These are phyloP conservation scores for Starmerella apis DNA, from an alignment of 805 yeast species.

Conservation along the genomic window DNA sequence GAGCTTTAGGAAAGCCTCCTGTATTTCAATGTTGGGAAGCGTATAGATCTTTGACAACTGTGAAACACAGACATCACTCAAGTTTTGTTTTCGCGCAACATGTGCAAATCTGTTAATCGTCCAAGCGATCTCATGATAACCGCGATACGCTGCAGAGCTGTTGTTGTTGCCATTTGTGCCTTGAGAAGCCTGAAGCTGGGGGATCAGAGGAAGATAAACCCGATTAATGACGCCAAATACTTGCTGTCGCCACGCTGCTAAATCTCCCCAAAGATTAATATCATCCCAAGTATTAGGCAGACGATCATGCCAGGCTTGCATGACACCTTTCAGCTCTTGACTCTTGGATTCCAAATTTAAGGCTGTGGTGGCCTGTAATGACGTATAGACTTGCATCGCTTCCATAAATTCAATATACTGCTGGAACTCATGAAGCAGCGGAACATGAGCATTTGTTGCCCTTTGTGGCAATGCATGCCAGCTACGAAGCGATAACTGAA, in stretches of 20 bases:
- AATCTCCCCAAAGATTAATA: constrained; percentile 92
- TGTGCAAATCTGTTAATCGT: constrained; percentile 96
- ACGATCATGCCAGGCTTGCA: constrained; percentile 97
- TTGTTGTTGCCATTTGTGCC: constrained; percentile 39
- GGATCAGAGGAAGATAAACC: constrained; percentile 85
- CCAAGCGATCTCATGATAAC: constrained; percentile 99
- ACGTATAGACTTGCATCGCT: constrained; percentile 86
- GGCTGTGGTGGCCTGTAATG: constrained; percentile 78
- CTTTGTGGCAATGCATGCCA: constrained; percentile 83
- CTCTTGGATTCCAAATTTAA: constrained; percentile 86
- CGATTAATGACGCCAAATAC: constrained; percentile 93
- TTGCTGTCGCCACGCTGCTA: constrained; percentile 98
- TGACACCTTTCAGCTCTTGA: constrained; percentile 84
- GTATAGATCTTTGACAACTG: constrained; percentile 91
- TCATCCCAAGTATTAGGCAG: constrained; percentile 96
- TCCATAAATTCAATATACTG: constrained; percentile 96
- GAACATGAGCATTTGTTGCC: constrained; percentile 65
- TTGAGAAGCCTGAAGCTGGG: constrained; percentile 60
- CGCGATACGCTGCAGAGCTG: constrained; percentile 90
- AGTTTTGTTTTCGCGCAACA: constrained; percentile 91
- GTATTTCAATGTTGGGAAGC: constrained; percentile 93
- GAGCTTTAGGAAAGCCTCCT: constrained; percentile 89
- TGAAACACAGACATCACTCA: constrained; percentile 92
- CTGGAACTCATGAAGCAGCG: constrained; percentile 86
- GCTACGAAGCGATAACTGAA: constrained; percentile 78